Conservation (phyloP, 2,329 filamentous ascomycete genomes). For the Fonsecaea multimorphosa region DNA sequence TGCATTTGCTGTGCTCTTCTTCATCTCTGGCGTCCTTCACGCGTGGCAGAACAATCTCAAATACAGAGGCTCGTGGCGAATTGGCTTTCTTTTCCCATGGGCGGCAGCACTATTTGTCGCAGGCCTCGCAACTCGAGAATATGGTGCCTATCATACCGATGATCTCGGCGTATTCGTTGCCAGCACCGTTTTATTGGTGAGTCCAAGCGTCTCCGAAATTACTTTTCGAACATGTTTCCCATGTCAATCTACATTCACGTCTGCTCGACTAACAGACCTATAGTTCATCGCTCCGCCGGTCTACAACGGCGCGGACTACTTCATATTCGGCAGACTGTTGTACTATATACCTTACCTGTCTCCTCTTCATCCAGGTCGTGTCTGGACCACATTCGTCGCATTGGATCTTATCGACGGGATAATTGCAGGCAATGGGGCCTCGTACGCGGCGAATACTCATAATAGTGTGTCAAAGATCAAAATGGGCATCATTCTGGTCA, state of each 20-base stretch:
- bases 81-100: conserved; percentile 52
- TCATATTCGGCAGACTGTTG: conserved; percentile 60
- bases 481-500: conserved; percentile 55
- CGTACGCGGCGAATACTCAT: conserved; percentile 29
- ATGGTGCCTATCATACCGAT: conserved; percentile 47
- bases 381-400: conserved; percentile 65
- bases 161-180: conserved; percentile 48
- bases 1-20: conserved; percentile 50
- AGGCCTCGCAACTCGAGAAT: conserved; percentile 47
- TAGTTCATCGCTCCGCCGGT: conserved; percentile 49
- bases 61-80: conserved; percentile 48
- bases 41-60: conserved; percentile 49
- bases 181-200: conserved; percentile 46
- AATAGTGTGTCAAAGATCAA: conserved; percentile 47
- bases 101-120: conserved; percentile 49
- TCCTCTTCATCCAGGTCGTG: conserved; percentile 60
- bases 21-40: conserved; percentile 47
- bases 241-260: neutral
- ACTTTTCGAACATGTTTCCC: neutral
- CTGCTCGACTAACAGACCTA: neutral
- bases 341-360: conserved; percentile 56
- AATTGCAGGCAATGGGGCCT: conserved; percentile 57
- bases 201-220: neutral
- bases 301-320: conserved; percentile 56
- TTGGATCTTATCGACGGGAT: conserved; percentile 57